Evolutionary conservation across 306 rosid species (phyloP), one percentile per base, ranked within the genome.

Genomic region (Vigna reflexopilosa): DNA sequence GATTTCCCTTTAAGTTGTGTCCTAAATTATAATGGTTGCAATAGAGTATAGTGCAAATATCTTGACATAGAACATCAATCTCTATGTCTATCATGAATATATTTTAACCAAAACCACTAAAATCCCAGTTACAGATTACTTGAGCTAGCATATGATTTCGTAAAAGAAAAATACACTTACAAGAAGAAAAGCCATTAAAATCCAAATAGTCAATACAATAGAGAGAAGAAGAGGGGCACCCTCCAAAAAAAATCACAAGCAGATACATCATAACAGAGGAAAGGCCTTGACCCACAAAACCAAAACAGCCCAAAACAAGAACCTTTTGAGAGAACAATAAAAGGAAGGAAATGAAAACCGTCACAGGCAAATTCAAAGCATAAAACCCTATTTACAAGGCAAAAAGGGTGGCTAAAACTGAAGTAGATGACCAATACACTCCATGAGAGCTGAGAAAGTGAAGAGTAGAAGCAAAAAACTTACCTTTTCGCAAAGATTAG

Each of bases 361-460:
- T 69, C 40, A 47, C 32, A 74, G 49, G 17, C 45, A 73, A 67
- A 69, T 70, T 45, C 75, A 81, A 56, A 63, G 79, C 45, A 68
- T 14, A 30, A 67, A 81, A 78, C 88, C 88, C 86, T 78, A 78
- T 68, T 49, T 38, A 75, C 67, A 69, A 73, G 52, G 48, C 11
- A n/a, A 77, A 81, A 24, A 77, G 57, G 74, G 58, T 30, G 16
- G 52, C 44, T 15, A 78, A 68, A 67, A 48, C 76, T 73, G 56
- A 52, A 47, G 78, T 20, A 40, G 79, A 55, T 73, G 20, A 49
- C 11, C 44, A 78, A 71, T 68, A 68, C 16, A 79, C 44, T 59
- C 19, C 67, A 83, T 73, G 62, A 68, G 78, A 83, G 63, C 13
- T 59, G 40, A 32, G 8, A 73, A 17, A 74, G 54, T 16, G 59